Base-by-base conservation (phyloP, 257 asterid genomes). In the Forsythia suspensa region DNA sequence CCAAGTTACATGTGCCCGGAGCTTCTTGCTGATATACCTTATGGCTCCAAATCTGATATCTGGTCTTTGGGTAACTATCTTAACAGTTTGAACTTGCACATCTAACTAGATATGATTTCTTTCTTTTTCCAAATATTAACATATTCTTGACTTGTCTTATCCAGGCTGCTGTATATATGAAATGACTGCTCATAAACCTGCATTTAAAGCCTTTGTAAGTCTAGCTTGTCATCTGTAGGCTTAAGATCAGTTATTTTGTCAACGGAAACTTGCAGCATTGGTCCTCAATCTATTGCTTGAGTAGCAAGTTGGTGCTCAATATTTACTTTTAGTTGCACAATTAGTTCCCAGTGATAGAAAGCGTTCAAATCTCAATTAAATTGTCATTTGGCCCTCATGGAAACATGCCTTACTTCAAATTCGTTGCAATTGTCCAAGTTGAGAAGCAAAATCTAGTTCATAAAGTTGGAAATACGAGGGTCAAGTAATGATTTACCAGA, bases 1-100 rank as follows among this genome's bases (percentile, higher is more conserved):
- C 99, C 99, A 12, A 94, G 95, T 88, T 96, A 96, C 87, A 96
- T 96, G 99, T 94, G 99, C 87, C 99, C 98, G 0, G 98, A 96
- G 93, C 99, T 96, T 85, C 99, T 96, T 72, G 99, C 98, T 20
- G 99, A 96, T 85, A 94, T 96, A 89, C 99, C 99, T 36, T 96
- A 96, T 61, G 99, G 99, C 72, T 94, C 92, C 73, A 96, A 96
- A 79, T 96, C 99, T 3, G 98, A 96, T 82, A 96, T 96, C 77
- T 96, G 99, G 99, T 96, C 99, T 76, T 81, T 96, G 82, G 99
- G 99, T 93, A 83, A 85, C 72, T 66, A 37, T 71, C 77, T 76
- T 41, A 79, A 71, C 52, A 76, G 61, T 75, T 61, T 55, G n/a
- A 52, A 21, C 38, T 75, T 71, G 63, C 59, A 6, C 73, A 48